A percentile compares a stretch with the other conserved stretches of the same genome.
These are phyloP conservation scores for Daldinia eschscholtzii DNA, from an alignment of 2,329 filamentous ascomycete species.

Conservation along the genomic window DNA sequence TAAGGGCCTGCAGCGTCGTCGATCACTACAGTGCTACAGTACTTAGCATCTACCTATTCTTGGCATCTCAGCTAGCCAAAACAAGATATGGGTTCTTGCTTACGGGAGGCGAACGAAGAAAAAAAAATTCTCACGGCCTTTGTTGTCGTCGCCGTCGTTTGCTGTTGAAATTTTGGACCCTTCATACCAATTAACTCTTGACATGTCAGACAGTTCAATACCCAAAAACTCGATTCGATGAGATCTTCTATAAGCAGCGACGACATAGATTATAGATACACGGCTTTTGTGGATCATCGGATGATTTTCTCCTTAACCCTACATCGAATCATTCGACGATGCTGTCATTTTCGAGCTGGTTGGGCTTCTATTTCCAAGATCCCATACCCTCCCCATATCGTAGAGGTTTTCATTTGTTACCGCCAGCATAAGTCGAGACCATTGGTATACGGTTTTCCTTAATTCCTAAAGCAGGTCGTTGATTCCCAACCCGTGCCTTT, in stretches of 20 bases:
- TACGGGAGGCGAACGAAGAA: slow-evolving; percentile 1
- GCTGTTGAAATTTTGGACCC: neutral
- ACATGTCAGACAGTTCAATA: slow-evolving; percentile 7
- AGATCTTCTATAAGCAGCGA: neutral
- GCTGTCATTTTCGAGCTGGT: slow-evolving; percentile 2
- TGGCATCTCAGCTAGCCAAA: slow-evolving; percentile 1
- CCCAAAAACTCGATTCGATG: neutral
- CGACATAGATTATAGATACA: neutral
- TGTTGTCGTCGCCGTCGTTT: neutral
- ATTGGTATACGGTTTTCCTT: neutral
- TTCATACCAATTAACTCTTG: slow-evolving; percentile 8
- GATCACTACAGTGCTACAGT: slow-evolving; percentile 15
- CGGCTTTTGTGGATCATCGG: slow-evolving; percentile 25
- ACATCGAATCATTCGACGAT: slow-evolving; percentile 13
- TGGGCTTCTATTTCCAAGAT: slow-evolving; percentile 4
- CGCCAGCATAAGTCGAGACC: neutral
- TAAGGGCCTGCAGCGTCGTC: slow-evolving; percentile 21
- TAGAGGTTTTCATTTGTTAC: slow-evolving; percentile 4
- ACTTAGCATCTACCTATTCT: neutral
- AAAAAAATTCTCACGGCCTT: slow-evolving; percentile 6
- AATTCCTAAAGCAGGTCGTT: slow-evolving; percentile 3
- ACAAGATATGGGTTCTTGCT: neutral
- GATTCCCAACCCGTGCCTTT: slow-evolving; percentile 8
- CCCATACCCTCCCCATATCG: neutral
- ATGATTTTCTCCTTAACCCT: slow-evolving; percentile 13